These are phyloP conservation scores for Fusarium pseudocircinatum DNA, from an alignment of 2,329 filamentous ascomycete species.

Conservation along the genomic window DNA sequence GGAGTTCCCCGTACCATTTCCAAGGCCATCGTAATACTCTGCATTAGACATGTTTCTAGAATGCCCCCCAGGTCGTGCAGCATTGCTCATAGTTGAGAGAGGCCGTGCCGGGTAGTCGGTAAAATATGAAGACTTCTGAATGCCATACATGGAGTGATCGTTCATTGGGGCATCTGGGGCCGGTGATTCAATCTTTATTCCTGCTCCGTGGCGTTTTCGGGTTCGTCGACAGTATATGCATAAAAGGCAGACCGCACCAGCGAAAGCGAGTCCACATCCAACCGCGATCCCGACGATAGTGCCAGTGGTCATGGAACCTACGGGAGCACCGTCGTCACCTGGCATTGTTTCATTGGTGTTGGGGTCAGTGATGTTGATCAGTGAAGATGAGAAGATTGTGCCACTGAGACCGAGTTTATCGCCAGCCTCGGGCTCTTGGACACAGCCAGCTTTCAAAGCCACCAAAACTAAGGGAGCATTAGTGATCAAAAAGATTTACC, in stretches of 20 bases:
- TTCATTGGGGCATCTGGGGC: conserved; percentile 22
- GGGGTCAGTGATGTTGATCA: conserved; percentile 54
- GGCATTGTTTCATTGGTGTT: conserved; percentile 41
- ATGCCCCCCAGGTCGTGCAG: no score
- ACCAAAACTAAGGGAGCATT: conserved; percentile 52
- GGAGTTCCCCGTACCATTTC: no score
- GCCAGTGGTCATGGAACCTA: conserved; percentile 53
- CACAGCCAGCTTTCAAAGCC: conserved; percentile 59
- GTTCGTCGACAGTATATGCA: conserved; percentile 57
- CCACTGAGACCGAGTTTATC: conserved; percentile 53
- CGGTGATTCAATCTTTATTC: conserved; percentile 23
- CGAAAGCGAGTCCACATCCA: conserved; percentile 55
- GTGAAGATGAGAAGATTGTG: conserved; percentile 51
- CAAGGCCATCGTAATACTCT: no score
- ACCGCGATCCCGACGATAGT: conserved; percentile 65
- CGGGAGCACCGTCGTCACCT: conserved; percentile 37
- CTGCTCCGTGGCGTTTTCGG: not conserved
- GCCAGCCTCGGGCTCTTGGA: conserved; percentile 55
- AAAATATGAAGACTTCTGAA: conserved; percentile 17
- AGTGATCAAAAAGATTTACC: no score
- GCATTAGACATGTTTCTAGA: no score
- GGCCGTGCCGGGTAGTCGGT: no score
- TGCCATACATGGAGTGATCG: not conserved
- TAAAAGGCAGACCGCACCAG: conserved; percentile 56
- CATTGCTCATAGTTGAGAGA: no score